Evolutionary conservation across 108 stramenopile genomes (phyloP).

Genomic region (Fistulifera pelliculosa): DNA sequence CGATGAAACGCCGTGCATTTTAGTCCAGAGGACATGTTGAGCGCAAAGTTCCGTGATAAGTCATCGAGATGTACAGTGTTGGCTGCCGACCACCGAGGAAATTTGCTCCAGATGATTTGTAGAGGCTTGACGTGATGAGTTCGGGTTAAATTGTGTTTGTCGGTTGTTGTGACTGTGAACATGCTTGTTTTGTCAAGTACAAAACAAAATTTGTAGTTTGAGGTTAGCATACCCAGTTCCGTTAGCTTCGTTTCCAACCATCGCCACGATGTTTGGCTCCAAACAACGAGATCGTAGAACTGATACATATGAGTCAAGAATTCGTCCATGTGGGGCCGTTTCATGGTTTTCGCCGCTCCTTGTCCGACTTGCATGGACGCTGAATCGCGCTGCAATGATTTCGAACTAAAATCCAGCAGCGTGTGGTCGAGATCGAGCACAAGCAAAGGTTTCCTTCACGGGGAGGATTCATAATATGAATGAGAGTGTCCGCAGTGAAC

Average conservation of each 20-base stretch:
- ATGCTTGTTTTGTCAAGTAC: conserved; percentile 94
- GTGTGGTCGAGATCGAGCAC: conserved; percentile 96
- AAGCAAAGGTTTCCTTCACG: conserved; percentile 77
- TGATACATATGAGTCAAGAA: conserved; percentile 73
- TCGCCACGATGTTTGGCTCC: conserved; percentile 94
- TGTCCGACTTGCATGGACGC: conserved; percentile 13
- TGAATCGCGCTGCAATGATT: conserved; percentile 35
- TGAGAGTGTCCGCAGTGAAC: conserved; percentile 73
- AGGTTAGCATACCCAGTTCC: conserved; percentile 84
- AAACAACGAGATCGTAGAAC: conserved; percentile 89
- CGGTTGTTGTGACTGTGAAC: conserved; percentile 77
- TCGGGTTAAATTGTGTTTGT: conserved; percentile 43
- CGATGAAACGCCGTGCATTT: conserved; percentile 73
- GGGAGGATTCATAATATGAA: conserved; percentile 85
- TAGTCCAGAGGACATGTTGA: conserved; percentile 75
- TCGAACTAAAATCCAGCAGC: conserved; percentile 80
- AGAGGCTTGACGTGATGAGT: conserved; percentile 90
- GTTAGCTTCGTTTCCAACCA: conserved; percentile 95
- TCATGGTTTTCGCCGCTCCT: conserved; percentile 28
- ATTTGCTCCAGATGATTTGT: conserved; percentile 95
- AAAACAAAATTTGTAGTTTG: conserved; percentile 84
- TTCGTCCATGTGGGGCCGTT: conserved; percentile 74
- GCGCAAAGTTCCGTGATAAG: conserved; percentile 86
- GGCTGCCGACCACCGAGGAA: conserved; percentile 68
- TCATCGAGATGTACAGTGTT: conserved; percentile 95